A percentile compares a stretch with the other conserved stretches of the same genome.
These are phyloP conservation scores for Silene latifolia DNA, from an alignment of 148 eudicot species.

Conservation along the genomic window DNA sequence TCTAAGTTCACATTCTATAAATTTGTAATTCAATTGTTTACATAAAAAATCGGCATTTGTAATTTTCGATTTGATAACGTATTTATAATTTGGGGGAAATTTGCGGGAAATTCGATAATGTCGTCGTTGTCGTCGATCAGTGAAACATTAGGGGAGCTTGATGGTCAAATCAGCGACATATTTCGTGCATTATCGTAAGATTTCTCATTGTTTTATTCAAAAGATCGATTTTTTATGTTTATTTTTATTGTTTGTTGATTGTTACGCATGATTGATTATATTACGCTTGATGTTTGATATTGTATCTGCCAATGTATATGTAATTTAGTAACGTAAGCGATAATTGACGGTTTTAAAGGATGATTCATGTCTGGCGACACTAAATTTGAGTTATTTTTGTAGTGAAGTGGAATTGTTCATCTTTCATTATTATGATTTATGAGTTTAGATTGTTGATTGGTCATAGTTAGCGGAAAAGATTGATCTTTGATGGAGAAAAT, in stretches of 20 bases:
- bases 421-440: neutral
- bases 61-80: slow-evolving; percentile 1
- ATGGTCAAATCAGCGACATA: slow-evolving; percentile 81
- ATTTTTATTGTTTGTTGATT: neutral
- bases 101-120: slow-evolving; percentile 27
- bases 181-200: slow-evolving; percentile 94
- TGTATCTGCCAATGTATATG: neutral
- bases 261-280: neutral
- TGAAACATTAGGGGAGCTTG: slow-evolving; percentile 91
- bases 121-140: slow-evolving; percentile 63
- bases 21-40: neutral
- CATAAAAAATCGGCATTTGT: neutral
- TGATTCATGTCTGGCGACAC: neutral
- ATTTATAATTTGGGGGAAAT: neutral
- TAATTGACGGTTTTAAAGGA: neutral
- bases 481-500: neutral
- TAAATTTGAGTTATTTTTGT: neutral
- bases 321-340: neutral
- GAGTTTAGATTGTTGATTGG: neutral
- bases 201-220: neutral
- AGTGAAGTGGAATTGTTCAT: neutral
- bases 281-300: neutral
- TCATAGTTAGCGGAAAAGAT: neutral
- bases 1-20: neutral
- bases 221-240: neutral